A percentile compares a stretch with the other conserved stretches of the same genome.
Conservation (phyloP, 805 yeast species). For the Metschnikowia reukaufii region DNA sequence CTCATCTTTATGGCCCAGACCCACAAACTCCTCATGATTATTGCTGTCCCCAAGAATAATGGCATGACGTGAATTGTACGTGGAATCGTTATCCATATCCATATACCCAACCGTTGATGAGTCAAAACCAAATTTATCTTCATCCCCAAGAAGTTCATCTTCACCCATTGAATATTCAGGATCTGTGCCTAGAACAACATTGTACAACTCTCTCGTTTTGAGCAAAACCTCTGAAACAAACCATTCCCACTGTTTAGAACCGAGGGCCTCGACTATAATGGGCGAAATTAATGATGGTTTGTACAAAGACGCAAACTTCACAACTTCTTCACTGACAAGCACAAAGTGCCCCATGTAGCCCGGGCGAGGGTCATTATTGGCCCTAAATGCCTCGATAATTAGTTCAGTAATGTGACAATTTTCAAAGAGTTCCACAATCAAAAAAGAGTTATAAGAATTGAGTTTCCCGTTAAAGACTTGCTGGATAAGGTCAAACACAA, state of each 20-base stretch:
- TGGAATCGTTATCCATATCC: conserved; percentile 37
- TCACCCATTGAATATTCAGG: conserved; percentile 17
- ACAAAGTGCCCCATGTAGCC: conserved; percentile 99
- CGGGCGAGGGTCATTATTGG: conserved; percentile 57
- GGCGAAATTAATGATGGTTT: conserved; percentile 61
- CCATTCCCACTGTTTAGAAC: conserved; percentile 43
- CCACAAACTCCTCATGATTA: conserved; percentile 35
- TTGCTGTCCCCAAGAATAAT: conserved; percentile 37
- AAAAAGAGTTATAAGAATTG: conserved; percentile 73
- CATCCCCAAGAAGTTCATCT: conserved; percentile 8
- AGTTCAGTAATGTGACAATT: conserved; percentile 17
- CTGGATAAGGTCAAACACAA: conserved; percentile 93
- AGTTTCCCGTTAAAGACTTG: conserved; percentile 91
- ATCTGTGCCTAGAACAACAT: conserved; percentile 54
- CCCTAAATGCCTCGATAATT: conserved; percentile 54
- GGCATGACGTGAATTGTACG: conserved; percentile 21
- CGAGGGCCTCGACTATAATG: conserved; percentile 60
- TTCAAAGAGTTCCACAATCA: conserved; percentile 32
- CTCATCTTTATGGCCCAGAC: conserved; percentile 18
- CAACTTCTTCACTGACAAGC: conserved; percentile 91
- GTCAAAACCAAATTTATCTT: conserved; percentile 27
- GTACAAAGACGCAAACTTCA: conserved; percentile 71
- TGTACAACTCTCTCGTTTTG: conserved; percentile 55
- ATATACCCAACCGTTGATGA: conserved; percentile 40
- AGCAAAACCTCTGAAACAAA: conserved; percentile 49